Evolutionary conservation across 2,329 filamentous ascomycete genomes (phyloP), one percentile per base, ranked within the genome.

Genomic region (Colletotrichum navitas): DNA sequence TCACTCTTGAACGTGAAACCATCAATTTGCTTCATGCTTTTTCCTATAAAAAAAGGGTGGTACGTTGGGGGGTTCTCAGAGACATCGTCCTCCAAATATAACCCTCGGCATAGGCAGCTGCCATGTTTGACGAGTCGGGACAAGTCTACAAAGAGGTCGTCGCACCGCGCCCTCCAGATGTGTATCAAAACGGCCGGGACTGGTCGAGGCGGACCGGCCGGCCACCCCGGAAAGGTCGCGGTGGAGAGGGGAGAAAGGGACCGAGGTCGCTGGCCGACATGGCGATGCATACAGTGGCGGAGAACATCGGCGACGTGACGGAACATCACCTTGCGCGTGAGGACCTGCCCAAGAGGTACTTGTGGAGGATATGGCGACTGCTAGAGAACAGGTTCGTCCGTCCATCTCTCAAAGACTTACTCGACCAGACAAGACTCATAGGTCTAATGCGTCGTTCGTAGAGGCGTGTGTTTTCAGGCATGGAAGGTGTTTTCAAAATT

Each of bases 401-500:
- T n/a, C 49, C 39, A 34, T 26, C 26, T 49, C 18, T 43, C 45
- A 2, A 26, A 41, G n/a, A 41, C 55, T 1, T 6, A 18, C 24
- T 34, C 34, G 45, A 21, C 14, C 24, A 14, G 63, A 29, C 39
- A n/a, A n/a, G 63, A n/a, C n/a, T 32, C 55, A 26, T 63, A 51
- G 36, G 39, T 34, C 67, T 62, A 68, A 72, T 34, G 43, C 56
- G 5, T 14, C 12, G 24, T 16, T 8, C 14, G 55, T 55, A 82
- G 80, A 73, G 81, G 81, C 4, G 76, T 79, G 16, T 81, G 79
- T 64, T 76, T 84, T 26, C 81, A 84, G 60, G 81, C 80, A 1
- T 84, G 82, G 82, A 83, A 79, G 68, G 74, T 82, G 6, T 79
- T 84, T 43, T 83, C 81, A 2, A 78, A 79, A 29, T 67, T 78